A percentile compares a stretch with the other conserved stretches of the same genome.
These are phyloP conservation scores for Teunomyces gatunensis DNA, from an alignment of 805 yeast genomes.

Conservation along the genomic window DNA sequence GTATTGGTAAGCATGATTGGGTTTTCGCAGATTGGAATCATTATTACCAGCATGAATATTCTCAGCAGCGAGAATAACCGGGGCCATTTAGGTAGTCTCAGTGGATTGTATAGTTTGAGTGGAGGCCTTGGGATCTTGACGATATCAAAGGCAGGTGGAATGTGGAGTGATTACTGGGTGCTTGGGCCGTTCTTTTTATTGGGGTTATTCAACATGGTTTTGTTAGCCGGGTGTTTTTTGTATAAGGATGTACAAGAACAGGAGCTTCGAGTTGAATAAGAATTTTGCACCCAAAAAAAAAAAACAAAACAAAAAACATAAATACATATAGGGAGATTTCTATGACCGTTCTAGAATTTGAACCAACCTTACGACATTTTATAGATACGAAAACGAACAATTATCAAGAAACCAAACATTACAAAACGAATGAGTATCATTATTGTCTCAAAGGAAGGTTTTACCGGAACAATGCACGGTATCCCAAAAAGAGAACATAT, in stretches of 20 bases:
- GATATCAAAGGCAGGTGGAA: constrained; percentile 61
- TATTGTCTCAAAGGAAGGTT: not conserved
- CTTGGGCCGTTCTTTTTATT: constrained; percentile 59
- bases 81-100: constrained; percentile 56
- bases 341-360: too few relatives aligned
- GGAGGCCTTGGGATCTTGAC: constrained; percentile 69
- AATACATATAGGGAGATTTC: too few relatives aligned
- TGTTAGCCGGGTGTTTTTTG: constrained; percentile 14
- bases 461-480: not conserved
- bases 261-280: not conserved
- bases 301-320: not conserved
- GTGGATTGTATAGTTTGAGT: constrained; percentile 65
- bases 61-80: constrained; percentile 36
- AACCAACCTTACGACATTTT: not conserved
- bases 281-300: constrained; percentile 1
- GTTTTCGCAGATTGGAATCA: constrained; percentile 58
- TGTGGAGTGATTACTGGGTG: constrained; percentile 53
- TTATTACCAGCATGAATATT: constrained; percentile 63
- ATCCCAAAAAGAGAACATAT: not conserved
- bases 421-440: too few relatives aligned
- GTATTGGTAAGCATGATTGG: constrained; percentile 48
- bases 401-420: too few relatives aligned
- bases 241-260: not conserved
- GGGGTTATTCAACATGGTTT: constrained; percentile 35
- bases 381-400: too few relatives aligned